phyloP scores from a whole-genome alignment of 1,284 basidiomycete species.

The Bjerkandera adusta region DNA sequence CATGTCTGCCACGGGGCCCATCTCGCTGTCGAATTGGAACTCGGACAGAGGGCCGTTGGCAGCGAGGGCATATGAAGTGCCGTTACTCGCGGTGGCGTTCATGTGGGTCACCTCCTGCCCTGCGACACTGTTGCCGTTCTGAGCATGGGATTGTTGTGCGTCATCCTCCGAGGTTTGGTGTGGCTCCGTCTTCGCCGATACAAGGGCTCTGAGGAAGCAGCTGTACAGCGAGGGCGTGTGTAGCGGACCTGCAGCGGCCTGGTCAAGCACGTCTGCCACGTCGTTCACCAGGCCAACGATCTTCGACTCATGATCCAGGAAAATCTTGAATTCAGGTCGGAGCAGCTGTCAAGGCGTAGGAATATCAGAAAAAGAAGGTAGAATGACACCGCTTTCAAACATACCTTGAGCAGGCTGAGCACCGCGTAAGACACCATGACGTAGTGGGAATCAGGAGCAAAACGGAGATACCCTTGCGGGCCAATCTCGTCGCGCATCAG shows the following conservation, averaged over 20 bases:
- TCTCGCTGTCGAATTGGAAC: conserved; percentile 74
- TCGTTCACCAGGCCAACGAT: conserved; percentile 76
- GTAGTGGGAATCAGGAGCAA: conserved; percentile 90
- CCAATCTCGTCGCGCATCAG: conserved; percentile 75
- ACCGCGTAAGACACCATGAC: conserved; percentile 90
- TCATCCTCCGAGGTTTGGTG: conserved; percentile 13
- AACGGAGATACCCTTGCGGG: conserved; percentile 75
- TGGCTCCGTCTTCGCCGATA: conserved; percentile 56
- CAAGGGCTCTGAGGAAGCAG: conserved; percentile 79
- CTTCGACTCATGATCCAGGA: conserved; percentile 70
- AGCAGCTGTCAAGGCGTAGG: conserved; percentile 60
- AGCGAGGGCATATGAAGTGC: not conserved
- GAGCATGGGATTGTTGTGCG: conserved; percentile 1
- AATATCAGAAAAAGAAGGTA: not conserved
- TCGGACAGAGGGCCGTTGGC: conserved; percentile 30
- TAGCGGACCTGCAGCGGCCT: conserved; percentile 66
- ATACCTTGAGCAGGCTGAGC: conserved; percentile 82
- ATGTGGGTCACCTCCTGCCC: not conserved
- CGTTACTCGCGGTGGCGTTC: not conserved
- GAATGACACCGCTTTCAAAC: conserved; percentile 22
- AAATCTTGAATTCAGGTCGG: conserved; percentile 77
- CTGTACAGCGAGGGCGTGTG: conserved; percentile 89
- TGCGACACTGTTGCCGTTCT: not conserved
- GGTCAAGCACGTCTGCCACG: conserved; percentile 78
- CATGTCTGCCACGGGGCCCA: conserved; percentile 76